Evolutionary conservation across 305 asterid genomes (phyloP).

Genomic region (Fraxinus floribunda): DNA sequence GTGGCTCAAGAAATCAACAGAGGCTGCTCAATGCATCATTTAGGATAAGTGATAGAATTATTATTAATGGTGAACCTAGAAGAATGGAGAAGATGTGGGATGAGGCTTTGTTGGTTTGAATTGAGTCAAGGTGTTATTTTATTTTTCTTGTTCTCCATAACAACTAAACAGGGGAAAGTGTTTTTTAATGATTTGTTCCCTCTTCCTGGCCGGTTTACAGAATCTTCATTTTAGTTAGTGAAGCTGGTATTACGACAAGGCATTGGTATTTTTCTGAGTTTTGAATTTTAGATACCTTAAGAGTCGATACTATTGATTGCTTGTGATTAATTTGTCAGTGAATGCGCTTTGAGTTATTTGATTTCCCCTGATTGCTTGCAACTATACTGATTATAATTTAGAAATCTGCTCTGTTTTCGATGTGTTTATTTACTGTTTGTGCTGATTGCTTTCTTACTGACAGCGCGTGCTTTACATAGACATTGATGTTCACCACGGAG

Average conservation of each 20-base stretch:
- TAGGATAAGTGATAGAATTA: neutral
- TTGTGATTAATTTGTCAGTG: neutral
- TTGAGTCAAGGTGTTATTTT: neutral
- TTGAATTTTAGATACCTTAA: neutral
- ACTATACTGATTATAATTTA: neutral
- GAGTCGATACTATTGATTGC: neutral
- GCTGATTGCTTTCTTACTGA: conserved; percentile 17
- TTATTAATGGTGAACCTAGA: neutral
- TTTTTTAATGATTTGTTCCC: neutral
- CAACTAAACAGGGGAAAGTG: neutral
- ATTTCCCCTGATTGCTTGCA: neutral
- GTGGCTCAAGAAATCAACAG: neutral
- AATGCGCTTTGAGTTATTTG: neutral
- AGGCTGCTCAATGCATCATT: neutral
- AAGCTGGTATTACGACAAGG: neutral
- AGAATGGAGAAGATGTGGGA: neutral
- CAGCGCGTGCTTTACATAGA: conserved; percentile 84
- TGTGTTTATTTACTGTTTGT: conserved; percentile 7
- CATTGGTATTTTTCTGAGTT: neutral
- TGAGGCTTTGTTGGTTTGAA: neutral
- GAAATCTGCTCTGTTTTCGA: neutral
- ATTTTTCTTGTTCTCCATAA: neutral
- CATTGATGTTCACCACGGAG: conserved; percentile 91
- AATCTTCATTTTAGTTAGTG: neutral
- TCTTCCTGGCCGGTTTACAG: neutral